Conservation (phyloP, 1,139 yeast species). For the Yamadazyma sp. region DNA sequence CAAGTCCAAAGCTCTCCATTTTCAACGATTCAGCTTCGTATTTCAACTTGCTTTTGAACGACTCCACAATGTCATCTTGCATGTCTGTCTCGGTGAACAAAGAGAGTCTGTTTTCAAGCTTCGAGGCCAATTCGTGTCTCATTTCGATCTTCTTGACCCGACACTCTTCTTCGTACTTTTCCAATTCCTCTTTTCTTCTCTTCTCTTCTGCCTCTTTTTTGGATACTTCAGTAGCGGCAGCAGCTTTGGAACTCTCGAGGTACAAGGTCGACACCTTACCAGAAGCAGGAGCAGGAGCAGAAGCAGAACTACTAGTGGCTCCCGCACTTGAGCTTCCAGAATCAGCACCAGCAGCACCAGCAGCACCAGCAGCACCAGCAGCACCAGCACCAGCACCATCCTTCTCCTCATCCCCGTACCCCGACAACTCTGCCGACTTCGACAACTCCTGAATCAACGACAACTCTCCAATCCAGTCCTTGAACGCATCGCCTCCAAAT, state of each 20-base stretch:
- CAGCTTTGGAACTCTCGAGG: constrained; percentile 12
- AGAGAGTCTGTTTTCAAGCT: constrained; percentile 64
- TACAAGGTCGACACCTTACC: constrained; percentile 7
- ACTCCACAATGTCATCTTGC: constrained; percentile 61
- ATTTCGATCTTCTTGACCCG: constrained; percentile 70
- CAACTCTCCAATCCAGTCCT: constrained; percentile 77
- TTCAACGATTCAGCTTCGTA: constrained; percentile 87
- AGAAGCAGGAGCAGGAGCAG: background rate
- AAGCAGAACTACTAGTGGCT: background rate
- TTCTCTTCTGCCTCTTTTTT: constrained; percentile 46
- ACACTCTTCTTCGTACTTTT: constrained; percentile 78
- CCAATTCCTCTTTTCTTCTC: constrained; percentile 61
- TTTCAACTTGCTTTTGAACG: constrained; percentile 69
- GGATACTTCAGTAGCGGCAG: constrained; percentile 9
- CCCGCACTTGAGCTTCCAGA: background rate
- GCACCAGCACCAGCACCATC: constrained; percentile 9
- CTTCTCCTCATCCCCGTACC: constrained; percentile 23
- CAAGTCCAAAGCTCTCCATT: constrained; percentile 92
- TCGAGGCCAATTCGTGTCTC: constrained; percentile 61
- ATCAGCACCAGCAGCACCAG: background rate
- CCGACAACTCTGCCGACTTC: constrained; percentile 54
- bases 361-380: background rate
- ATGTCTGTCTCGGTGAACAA: constrained; percentile 84
- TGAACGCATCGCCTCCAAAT: constrained; percentile 86
- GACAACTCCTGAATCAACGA: constrained; percentile 60